Evolutionary conservation across 331 rosid genomes (phyloP), one percentile per base, ranked within the genome.

Genomic region (Saraca asoca): DNA sequence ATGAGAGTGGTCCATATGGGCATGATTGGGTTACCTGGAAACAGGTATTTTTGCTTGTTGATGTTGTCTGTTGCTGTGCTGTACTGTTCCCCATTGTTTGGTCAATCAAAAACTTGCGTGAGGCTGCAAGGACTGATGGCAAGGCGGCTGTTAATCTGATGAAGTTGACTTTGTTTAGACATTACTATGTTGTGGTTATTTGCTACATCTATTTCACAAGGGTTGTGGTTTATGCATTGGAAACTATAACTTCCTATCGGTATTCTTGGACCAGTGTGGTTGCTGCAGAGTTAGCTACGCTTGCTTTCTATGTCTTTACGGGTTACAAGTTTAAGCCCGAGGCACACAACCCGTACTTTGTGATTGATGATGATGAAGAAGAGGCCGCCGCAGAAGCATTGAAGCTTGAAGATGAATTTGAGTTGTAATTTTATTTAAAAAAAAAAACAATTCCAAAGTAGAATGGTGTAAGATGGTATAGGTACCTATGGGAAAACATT

Each of bases 191-290:
- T 46, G 95, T 90, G 31, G 95, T 90, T 37, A 90, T 90, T 14
- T 90, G 89, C 69, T 90, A 90, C 78, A 85, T 90, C 83, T 91
- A 88, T 87, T 88, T 91, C 58, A 91, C 97, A 0, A 74, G 97
- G 45, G 97, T 91, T 7, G 93, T 91, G 11, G 95, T 91, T 17
- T 88, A 87, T 34, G 97, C 97, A 0, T 68, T 91, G 75, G 91
- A 79, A 81, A 91, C 97, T 2, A 91, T 88, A 9, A 91, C 97
- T 4, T 91, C 95, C 0, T 91, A 91, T 49, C 85, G 86, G 17
- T 91, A 91, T 67, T 89, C 88, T 12, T 91, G 97, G 97, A 91
- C 97, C 5, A 88, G 93, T 64, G 91, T 85, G 56, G 91, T 91
- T 43, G 93, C 95, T 2, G 88, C 89, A 0, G 97, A 91, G 84